Evolutionary conservation across 225 moss, liverwort and hornwort species (phyloP), one percentile per base, ranked within the genome.

Genomic region (Antitrichia curtipendula): DNA sequence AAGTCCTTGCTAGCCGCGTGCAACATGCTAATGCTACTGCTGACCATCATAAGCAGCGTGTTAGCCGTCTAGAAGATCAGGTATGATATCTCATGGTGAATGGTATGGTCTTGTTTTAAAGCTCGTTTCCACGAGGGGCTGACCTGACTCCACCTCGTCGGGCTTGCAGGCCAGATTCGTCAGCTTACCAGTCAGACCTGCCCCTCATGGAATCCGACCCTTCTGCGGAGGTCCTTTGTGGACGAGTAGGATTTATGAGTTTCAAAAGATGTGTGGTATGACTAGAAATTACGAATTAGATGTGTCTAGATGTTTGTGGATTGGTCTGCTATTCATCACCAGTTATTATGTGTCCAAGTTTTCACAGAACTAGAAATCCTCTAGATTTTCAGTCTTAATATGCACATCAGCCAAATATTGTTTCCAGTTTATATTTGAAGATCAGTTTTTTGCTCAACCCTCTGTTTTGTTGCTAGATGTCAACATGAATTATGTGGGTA

Each of bases 21-120:
- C 96, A 99, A 86, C 97, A 97, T 87, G 92, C 95, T 25, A 95
- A 93, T 92, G 91, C 94, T 41, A 93, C 93, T 59, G 91, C 93
- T 75, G 98, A 99, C 75, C 84, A 90, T 82, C 97, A 97, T 74
- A 97, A 95, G 94, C 97, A 96, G 91, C 95, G 98, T 84, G 90
- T 95, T 80, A 91, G 90, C 89, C 97, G 97, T 52, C 88, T 95
- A 80, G 98, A 99, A 89, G 98, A 99, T 83, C 97, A 99, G 96
- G 98, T 99, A 90, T 81, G 81, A 66, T 62, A 53, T 84, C 69
- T 70, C 70, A 80, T 88, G 88, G 57, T 65, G 77, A 52, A 84
- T 81, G 82, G 32, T 61, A 41, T 72, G 78, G 73, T 74, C 49
- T 47, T 74, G 45, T 85, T 87, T 76, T 72, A 32, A 62, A 87